Evolutionary conservation across 2,329 filamentous ascomycete species (phyloP), one percentile per base, ranked within the genome.

Genomic region (Aureobasidium sp.): DNA sequence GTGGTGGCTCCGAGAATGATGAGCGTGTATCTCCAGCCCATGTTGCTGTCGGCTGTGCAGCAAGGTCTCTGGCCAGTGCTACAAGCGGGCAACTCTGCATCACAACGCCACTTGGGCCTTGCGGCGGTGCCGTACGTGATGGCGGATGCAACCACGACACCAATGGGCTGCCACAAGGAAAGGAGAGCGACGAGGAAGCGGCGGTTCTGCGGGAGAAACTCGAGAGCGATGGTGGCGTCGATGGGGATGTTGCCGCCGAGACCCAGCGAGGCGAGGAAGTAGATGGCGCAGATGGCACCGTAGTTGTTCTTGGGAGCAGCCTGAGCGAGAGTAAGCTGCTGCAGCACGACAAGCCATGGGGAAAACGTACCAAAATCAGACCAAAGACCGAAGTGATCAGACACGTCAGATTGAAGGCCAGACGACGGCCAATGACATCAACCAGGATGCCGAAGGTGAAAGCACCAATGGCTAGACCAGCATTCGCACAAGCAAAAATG

Each of bases 331-430:
- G 37, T 43, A 4, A 55, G 15, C 25, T 21, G 23, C 6, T 50
- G 31, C 15, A 13, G 15, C 2, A 27, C 7, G 7, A 3, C 4
- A 5, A 13, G 3, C 13, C 11, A 2, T 15, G 6, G 23, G 4
- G 11, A 9, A 79, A 77, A 1, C 75, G 76, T 15, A 77, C 81
- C 1, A 83, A 73, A 23, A 75, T 77, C 0, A 83, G 69, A 9
- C 81, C 81, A 62, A 84, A 84, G 3, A 80, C 67, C 9, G 78
- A 78, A 0, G 79, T 73, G 57, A 83, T 74, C n/a, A 84, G 72
- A 49, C 81, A 81, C 0, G 81, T 84, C 38, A 82, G 64, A 66
- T 84, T 84, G 71, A 84, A 84, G 0, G 80, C 80, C 77, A 79
- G 82, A 59, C 75, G 74, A 31, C 81, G 77, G 57, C 76, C 77